phyloP scores from a whole-genome alignment of 148 eudicot species.

The Chenopodium berlandieri region DNA sequence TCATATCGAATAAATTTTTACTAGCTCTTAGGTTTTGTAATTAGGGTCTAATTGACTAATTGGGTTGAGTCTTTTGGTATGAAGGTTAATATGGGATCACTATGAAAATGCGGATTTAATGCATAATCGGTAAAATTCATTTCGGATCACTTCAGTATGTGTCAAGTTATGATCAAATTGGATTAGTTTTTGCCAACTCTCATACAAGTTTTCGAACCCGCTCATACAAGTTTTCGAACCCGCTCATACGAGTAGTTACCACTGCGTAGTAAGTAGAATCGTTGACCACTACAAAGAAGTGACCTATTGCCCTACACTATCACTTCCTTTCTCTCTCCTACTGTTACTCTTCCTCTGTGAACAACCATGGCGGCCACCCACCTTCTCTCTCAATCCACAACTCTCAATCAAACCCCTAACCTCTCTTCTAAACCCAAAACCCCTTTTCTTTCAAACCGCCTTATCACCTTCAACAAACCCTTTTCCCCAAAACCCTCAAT shows the following conservation, averaged over 20 bases:
- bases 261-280: too few relatives aligned
- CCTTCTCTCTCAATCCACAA: slow-evolving; percentile 41
- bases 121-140: too few relatives aligned
- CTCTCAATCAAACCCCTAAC: slow-evolving; percentile 32
- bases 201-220: not conserved
- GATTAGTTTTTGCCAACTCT: too few relatives aligned
- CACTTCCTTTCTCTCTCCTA: not conserved
- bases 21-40: too few relatives aligned
- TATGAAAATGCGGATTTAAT: too few relatives aligned
- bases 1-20: too few relatives aligned
- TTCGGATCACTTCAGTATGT: too few relatives aligned
- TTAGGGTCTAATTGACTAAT: too few relatives aligned
- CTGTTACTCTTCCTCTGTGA: not conserved
- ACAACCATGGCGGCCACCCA: slow-evolving; percentile 60
- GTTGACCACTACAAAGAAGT: not conserved
- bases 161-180: too few relatives aligned
- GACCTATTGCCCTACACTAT: not conserved
- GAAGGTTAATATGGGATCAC: too few relatives aligned
- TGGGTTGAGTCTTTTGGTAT: too few relatives aligned
- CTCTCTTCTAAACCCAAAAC: slow-evolving; percentile 23
- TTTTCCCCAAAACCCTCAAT: slow-evolving; percentile 12
- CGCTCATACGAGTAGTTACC: not conserved
- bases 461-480: slow-evolving; percentile 22
- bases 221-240: slow-evolving; percentile 7
- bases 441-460: slow-evolving; percentile 26